Conservation (phyloP, 768 basidiomycete genomes). For the Cystobasidium ongulense region DNA sequence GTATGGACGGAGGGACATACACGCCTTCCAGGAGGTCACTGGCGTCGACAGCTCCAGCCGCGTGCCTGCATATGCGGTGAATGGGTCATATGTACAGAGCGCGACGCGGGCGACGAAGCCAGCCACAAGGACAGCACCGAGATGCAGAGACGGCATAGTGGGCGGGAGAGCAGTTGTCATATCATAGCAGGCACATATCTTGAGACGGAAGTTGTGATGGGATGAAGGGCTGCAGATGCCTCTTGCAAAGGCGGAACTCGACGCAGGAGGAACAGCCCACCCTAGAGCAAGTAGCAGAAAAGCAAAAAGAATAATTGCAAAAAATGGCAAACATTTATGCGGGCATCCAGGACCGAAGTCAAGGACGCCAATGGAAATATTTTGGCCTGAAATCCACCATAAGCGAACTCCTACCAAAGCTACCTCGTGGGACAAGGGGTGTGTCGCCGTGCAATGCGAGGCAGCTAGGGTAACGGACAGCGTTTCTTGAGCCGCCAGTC, state of each 20-base stretch:
- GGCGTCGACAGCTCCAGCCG: conserved; percentile 29
- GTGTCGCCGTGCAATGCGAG: conserved; percentile 17
- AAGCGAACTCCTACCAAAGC: conserved; percentile 18
- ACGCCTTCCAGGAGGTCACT: conserved; percentile 25
- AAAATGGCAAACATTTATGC: neutral
- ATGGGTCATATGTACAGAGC: neutral
- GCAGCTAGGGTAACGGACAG: conserved; percentile 9
- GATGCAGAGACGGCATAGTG: neutral
- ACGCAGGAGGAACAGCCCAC: too few relatives aligned
- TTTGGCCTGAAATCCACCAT: conserved; percentile 12
- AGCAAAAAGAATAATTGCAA: neutral
- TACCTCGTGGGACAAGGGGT: neutral
- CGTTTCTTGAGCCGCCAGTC: conserved; percentile 15
- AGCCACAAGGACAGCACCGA: neutral
- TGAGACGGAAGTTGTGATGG: too few relatives aligned
- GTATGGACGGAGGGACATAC: neutral
- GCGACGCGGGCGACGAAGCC: neutral
- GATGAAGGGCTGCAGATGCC: too few relatives aligned
- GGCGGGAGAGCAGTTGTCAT: too few relatives aligned
- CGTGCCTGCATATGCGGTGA: neutral
- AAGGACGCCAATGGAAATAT: conserved; percentile 19
- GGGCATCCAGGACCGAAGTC: conserved; percentile 14
- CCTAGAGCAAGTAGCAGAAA: neutral
- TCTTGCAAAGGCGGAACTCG: too few relatives aligned
- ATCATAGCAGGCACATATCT: too few relatives aligned